These are phyloP conservation scores for Linum usitatissimum DNA, from an alignment of 345 rosid genomes.

Conservation along the genomic window DNA sequence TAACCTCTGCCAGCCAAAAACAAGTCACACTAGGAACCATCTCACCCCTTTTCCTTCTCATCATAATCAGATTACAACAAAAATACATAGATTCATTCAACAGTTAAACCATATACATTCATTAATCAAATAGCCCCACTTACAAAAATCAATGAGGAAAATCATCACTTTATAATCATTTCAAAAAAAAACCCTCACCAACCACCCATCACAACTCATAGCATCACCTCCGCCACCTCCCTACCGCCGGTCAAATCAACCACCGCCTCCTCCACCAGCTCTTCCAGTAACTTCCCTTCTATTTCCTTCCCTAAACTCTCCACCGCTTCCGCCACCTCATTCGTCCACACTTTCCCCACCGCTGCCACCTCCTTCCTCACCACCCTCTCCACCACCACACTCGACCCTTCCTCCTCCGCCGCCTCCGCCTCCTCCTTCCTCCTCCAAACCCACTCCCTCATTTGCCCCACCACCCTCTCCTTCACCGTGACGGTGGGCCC, in stretches of 20 bases:
- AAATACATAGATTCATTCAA: too few species aligned
- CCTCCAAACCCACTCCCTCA: constrained; percentile 54
- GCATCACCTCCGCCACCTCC: not conserved
- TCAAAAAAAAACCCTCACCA: too few species aligned
- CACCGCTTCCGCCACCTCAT: constrained; percentile 36
- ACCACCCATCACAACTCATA: too few species aligned
- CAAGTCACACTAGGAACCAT: too few species aligned
- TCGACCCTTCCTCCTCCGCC: constrained; percentile 41
- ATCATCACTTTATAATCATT: too few species aligned
- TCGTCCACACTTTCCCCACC: constrained; percentile 53
- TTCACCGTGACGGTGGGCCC: constrained; percentile 21
- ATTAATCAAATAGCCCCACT: too few species aligned
- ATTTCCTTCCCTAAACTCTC: constrained; percentile 45
- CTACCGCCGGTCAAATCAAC: constrained; percentile 27
- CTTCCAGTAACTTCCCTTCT: constrained; percentile 53
- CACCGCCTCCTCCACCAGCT: constrained; percentile 74
- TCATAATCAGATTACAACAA: too few species aligned
- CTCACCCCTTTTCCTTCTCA: too few species aligned
- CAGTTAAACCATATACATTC: too few species aligned
- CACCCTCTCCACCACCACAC: constrained; percentile 52
- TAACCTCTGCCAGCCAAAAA: too few species aligned
- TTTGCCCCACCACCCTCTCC: constrained; percentile 56
- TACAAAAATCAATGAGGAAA: too few species aligned
- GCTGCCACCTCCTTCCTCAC: constrained; percentile 52
- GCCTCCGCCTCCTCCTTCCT: constrained; percentile 37